Conservation (phyloP, 352 stramenopile genomes). For the Phytophthora idaei region DNA sequence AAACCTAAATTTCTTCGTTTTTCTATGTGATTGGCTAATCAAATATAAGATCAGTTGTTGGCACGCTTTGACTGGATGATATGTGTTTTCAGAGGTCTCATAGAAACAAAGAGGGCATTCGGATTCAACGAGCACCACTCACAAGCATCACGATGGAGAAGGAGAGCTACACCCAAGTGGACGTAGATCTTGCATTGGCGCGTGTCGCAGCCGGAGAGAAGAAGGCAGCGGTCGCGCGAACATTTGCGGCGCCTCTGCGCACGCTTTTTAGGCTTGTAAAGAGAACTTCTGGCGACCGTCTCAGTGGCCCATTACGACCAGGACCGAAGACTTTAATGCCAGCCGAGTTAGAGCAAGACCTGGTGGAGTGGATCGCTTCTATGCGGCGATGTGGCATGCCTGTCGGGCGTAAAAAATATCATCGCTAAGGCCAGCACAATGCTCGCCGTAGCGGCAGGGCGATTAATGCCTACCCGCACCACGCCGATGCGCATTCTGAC, state of each 20-base stretch:
- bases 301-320: not conserved
- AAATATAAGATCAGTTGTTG: not conserved
- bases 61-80: not conserved
- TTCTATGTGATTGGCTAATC: not conserved
- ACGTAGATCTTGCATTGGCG: not conserved
- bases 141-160: not conserved
- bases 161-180: not conserved
- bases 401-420: not conserved
- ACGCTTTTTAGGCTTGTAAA: not conserved
- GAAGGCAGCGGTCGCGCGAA: not conserved
- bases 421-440: not conserved
- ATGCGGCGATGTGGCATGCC: not conserved
- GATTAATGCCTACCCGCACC: not conserved
- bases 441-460: not conserved
- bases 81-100: not conserved
- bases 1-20: not conserved
- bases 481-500: not conserved
- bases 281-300: not conserved
- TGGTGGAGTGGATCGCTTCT: not conserved
- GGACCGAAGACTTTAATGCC: not conserved
- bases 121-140: not conserved
- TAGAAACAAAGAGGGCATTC: conserved; percentile 2
- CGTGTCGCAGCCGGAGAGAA: not conserved
- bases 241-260: not conserved
- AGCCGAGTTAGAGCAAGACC: not conserved